Evolutionary conservation across 805 yeast species (phyloP).

Genomic region (Yarrowia porcina): DNA sequence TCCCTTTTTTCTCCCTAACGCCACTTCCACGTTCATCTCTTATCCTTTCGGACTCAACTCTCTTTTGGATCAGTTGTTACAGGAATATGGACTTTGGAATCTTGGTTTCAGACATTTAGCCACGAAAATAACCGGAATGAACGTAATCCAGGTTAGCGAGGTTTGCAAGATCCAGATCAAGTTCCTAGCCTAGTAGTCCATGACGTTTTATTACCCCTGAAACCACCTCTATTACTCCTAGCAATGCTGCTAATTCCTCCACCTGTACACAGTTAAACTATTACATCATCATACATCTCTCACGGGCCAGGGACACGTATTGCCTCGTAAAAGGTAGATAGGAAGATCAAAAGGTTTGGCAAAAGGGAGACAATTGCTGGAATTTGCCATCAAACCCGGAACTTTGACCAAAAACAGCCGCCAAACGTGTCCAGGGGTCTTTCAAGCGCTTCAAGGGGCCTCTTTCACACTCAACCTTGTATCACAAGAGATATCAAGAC

Average conservation of each 20-base stretch:
- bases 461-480: not conserved
- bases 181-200: not conserved
- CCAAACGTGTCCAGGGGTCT: not conserved
- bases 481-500: not conserved
- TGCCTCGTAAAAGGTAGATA: not conserved
- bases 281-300: constrained; percentile 8
- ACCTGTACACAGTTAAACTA: not conserved
- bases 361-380: not conserved
- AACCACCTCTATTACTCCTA: no score
- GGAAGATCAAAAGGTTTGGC: not conserved
- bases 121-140: not conserved
- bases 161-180: no score
- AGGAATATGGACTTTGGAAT: not conserved
- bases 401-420: not conserved
- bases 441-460: not conserved
- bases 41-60: not conserved
- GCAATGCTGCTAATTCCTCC: not conserved
- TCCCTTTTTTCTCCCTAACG: not conserved
- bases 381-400: constrained; percentile 8
- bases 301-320: constrained; percentile 6
- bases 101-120: not conserved
- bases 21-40: not conserved
- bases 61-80: constrained; percentile 3
- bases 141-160: not conserved
- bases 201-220: not conserved